Base-by-base conservation (phyloP, 805 yeast species). In the Cyberlindnera bimundalis region DNA sequence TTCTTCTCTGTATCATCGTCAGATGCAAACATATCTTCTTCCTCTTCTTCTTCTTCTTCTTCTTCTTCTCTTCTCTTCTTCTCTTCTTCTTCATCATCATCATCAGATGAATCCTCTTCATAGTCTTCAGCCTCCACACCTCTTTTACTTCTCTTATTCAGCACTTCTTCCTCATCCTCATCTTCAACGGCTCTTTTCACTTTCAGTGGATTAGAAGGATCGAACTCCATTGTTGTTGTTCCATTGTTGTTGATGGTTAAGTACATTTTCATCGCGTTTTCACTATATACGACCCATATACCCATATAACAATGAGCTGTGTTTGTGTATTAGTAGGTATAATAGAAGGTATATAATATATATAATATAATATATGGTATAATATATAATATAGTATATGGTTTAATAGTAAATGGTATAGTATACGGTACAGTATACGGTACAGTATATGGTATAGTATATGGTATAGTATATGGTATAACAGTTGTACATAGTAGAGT, bases 1-100 rank as follows among this genome's bases (percentile, higher is more conserved):
- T 61, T 42, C 49, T 19, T 56, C 67, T 48, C 59, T 2, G 55
- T 55, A 2, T 45, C 55, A 4, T 55, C 58, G 16, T 55, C 62
- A 35, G 62, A 64, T 13, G 33, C 47, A 31, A 43, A 37, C 36
- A 33, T 35, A 16, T 41, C 43, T 15, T 41, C 42, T 26, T 38
- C 31, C 14, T 21, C 20, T 6, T 38, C 41, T 11, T 59, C 58
- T 4, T 62, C 62, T 17, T 60, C 62, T 18, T 60, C 62, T 11
- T 52, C n/a, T n/a, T n/a, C n/a, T n/a, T n/a, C n/a, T n/a, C n/a
- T 44, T 14, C 48, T 52, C 11, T 40, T 50, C 51, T 4, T 43
- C 30, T 15, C 49, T 51, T 13, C 61, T 32, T 21, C 23, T 24
- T 21, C 28, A 14, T 11, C 36, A 12, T 33, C 36, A 13, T 14